These are phyloP conservation scores for Phytophthora boehmeriae DNA, from an alignment of 352 stramenopile genomes.

Conservation along the genomic window DNA sequence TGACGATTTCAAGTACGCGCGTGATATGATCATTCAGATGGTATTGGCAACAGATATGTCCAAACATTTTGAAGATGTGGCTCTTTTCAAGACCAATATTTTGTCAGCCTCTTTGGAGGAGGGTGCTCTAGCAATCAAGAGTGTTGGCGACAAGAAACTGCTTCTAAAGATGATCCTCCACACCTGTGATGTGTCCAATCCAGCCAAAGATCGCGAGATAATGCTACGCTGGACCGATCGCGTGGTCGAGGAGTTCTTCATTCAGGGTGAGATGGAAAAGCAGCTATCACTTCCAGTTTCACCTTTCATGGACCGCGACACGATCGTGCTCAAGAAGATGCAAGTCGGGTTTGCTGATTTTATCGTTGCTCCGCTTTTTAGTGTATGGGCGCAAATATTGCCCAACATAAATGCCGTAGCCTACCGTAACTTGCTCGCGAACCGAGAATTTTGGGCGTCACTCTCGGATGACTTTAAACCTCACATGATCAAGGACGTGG, in stretches of 20 bases:
- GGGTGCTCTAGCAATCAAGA: conserved; percentile 79
- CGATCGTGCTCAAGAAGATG: conserved; percentile 92
- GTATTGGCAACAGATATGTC: conserved; percentile 92
- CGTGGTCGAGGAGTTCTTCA: conserved; percentile 96
- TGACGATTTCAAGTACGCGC: conserved; percentile 87
- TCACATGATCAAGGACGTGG: conserved; percentile 81
- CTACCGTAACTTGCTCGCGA: conserved; percentile 73
- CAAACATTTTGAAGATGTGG: conserved; percentile 89
- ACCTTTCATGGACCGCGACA: conserved; percentile 94
- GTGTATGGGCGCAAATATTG: conserved; percentile 85
- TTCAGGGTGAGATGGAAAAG: conserved; percentile 96
- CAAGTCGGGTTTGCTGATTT: conserved; percentile 96
- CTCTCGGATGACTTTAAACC: conserved; percentile 87
- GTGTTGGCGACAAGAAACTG: conserved; percentile 86
- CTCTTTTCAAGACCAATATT: conserved; percentile 90
- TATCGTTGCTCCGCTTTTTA: conserved; percentile 90
- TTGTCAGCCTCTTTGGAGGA: conserved; percentile 65
- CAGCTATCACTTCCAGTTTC: conserved; percentile 86
- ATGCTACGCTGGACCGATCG: conserved; percentile 94
- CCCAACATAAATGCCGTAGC: conserved; percentile 64
- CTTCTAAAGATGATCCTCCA: conserved; percentile 92
- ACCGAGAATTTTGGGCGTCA: conserved; percentile 85
- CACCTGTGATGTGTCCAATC: conserved; percentile 95
- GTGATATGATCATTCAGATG: conserved; percentile 92
- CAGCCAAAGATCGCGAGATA: conserved; percentile 85